Percentiles rank a stretch among this genome's conserved stretches.
phyloP scores from a whole-genome alignment of 164 flowering plant species.

The Stephania japonica region DNA sequence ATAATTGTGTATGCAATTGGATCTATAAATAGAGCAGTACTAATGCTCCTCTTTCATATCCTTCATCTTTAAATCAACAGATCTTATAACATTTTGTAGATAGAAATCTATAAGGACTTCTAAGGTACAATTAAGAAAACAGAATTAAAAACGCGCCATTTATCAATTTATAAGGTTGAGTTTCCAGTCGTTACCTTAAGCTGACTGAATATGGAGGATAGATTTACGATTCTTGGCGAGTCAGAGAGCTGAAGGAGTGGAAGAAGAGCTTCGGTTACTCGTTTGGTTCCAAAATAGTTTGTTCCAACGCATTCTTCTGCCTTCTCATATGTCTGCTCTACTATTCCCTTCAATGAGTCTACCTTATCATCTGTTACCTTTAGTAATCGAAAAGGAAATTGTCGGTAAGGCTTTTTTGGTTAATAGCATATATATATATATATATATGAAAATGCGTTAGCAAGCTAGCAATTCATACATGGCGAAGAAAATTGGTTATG shows the following conservation, averaged over 20 bases:
- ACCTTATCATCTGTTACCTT: conserved; percentile 13
- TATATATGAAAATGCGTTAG: neutral
- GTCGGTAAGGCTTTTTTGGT: neutral
- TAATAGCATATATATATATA: neutral
- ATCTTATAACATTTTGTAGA: too few relatives aligned
- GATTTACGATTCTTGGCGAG: conserved; percentile 15
- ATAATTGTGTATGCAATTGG: too few relatives aligned
- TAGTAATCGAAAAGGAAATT: neutral
- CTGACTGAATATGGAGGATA: conserved; percentile 13
- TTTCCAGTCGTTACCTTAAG: conserved; percentile 14
- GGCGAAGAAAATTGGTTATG: neutral
- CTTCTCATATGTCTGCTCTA: conserved; percentile 20
- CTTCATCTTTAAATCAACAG: neutral
- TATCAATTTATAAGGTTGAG: too few relatives aligned
- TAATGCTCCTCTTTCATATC: neutral
- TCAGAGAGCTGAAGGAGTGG: conserved; percentile 29
- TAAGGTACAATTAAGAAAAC: too few relatives aligned
- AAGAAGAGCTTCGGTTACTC: conserved; percentile 27
- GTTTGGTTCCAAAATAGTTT: conserved; percentile 35
- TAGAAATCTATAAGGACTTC: too few relatives aligned
- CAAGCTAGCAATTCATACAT: neutral
- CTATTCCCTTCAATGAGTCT: conserved; percentile 2
- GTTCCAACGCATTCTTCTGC: conserved; percentile 27
- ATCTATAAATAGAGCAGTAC: too few relatives aligned
- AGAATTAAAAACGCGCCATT: neutral